These are phyloP conservation scores for Meredithiella fracta DNA, from an alignment of 2,329 filamentous ascomycete genomes.

Conservation along the genomic window DNA sequence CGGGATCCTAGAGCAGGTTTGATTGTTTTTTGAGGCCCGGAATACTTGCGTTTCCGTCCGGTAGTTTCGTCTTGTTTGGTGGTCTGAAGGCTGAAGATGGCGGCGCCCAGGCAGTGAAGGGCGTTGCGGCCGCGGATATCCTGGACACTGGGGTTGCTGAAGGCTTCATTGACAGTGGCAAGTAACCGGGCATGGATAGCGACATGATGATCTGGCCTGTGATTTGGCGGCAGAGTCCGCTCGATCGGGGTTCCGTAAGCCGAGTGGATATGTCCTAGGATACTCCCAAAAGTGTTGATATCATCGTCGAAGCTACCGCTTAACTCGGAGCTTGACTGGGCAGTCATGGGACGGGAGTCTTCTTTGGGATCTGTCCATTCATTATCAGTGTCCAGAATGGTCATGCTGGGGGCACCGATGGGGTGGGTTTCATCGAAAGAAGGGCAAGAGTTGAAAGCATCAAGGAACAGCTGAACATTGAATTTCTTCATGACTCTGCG, in stretches of 20 bases:
- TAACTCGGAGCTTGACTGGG: background rate
- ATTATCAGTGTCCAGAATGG: background rate
- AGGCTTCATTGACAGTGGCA: slow-evolving; percentile 15
- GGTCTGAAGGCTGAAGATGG: slow-evolving; percentile 27
- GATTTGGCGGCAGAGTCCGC: background rate
- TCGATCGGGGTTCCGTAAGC: background rate
- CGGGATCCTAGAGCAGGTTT: slow-evolving; percentile 11
- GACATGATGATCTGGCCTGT: slow-evolving; percentile 14
- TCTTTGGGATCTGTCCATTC: background rate
- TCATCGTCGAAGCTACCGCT: background rate
- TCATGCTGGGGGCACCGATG: background rate
- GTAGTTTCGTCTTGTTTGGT: slow-evolving; percentile 4
- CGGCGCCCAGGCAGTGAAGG: slow-evolving; percentile 41
- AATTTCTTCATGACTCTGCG: slow-evolving; percentile 22
- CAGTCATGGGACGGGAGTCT: background rate
- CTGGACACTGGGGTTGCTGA: slow-evolving; percentile 16
- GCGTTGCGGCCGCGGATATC: slow-evolving; percentile 36
- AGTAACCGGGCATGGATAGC: slow-evolving; percentile 14
- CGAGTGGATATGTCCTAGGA: background rate
- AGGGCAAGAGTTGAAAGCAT: slow-evolving; percentile 30
- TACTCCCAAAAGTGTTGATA: background rate
- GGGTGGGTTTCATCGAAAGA: slow-evolving; percentile 6
- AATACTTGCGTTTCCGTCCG: slow-evolving; percentile 25
- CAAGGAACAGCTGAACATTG: slow-evolving; percentile 23
- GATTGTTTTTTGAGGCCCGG: slow-evolving; percentile 17